phyloP scores from a whole-genome alignment of 2,329 filamentous ascomycete genomes.

The Penicillium sp. region DNA sequence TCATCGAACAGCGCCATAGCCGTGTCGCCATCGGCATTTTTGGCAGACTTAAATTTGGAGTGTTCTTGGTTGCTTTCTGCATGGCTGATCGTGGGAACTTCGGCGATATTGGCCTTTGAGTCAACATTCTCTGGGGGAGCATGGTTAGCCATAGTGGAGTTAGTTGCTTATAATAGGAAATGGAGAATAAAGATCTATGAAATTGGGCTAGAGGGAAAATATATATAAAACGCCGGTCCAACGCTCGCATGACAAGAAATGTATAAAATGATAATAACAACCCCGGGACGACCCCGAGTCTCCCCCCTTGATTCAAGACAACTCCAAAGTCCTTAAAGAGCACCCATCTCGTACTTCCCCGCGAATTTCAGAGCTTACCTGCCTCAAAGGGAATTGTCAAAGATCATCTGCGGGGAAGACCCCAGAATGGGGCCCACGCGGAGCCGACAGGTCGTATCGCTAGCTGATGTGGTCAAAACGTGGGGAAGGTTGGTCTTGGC shows the following conservation, averaged over 20 bases:
- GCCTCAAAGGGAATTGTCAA: not conserved
- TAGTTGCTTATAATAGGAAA: not conserved
- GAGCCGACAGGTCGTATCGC: not conserved
- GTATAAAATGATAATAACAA: not conserved
- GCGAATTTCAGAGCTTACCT: conserved; percentile 7
- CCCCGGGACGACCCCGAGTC: not conserved
- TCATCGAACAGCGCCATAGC: conserved; percentile 53
- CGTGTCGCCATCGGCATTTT: conserved; percentile 47
- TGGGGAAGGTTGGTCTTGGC: conserved; percentile 14
- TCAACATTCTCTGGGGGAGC: conserved; percentile 7
- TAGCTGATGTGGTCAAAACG: not conserved
- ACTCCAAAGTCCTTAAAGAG: not conserved
- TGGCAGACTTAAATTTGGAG: conserved; percentile 31
- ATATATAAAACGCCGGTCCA: not conserved
- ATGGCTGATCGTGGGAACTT: conserved; percentile 29
- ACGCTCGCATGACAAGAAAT: not conserved
- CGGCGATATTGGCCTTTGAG: conserved; percentile 24
- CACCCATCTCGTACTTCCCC: not conserved
- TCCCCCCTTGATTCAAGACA: not conserved
- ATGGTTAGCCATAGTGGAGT: conserved; percentile 16
- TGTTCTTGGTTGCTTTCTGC: conserved; percentile 27
- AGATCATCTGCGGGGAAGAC: conserved; percentile 20
- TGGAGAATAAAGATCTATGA: not conserved
- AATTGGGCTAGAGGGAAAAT: not conserved
- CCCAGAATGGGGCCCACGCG: conserved; percentile 5